Evolutionary conservation across 192 early-diverging fungal species (phyloP).

Genomic region (Lobosporangium transversale): DNA sequence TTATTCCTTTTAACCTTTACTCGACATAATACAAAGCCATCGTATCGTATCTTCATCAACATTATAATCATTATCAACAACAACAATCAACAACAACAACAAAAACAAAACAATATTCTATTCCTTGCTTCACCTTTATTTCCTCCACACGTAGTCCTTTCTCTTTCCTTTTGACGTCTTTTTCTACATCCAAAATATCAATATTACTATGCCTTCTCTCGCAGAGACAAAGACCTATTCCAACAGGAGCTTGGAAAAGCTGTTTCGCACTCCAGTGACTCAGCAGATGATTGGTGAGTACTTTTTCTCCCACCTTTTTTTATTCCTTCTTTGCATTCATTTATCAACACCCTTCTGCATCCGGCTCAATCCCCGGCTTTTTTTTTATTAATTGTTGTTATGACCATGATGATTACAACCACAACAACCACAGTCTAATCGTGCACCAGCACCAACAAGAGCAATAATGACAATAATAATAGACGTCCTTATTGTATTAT

Average conservation of each 20-base stretch:
- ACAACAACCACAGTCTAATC: too few species aligned
- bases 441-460: too few species aligned
- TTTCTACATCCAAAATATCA: not conserved
- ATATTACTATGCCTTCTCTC: slow-evolving; percentile 36
- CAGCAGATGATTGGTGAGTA: slow-evolving; percentile 52
- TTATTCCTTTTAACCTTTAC: not conserved
- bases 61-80: too few species aligned
- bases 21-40: not conserved
- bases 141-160: not conserved
- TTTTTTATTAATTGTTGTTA: not conserved
- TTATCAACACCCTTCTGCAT: not conserved
- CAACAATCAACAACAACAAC: too few species aligned
- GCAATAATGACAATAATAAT: too few species aligned
- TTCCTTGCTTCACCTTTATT: too few species aligned
- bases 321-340: too few species aligned
- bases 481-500: too few species aligned
- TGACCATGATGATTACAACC: not conserved
- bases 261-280: slow-evolving; percentile 50
- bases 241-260: slow-evolving; percentile 43
- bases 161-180: not conserved
- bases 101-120: too few species aligned
- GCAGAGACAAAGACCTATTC: slow-evolving; percentile 50
- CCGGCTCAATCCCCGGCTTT: too few species aligned
- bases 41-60: too few species aligned
- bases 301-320: not conserved